These are phyloP conservation scores for Liquidambar formosana DNA, from an alignment of 164 flowering plant genomes.

Conservation along the genomic window DNA sequence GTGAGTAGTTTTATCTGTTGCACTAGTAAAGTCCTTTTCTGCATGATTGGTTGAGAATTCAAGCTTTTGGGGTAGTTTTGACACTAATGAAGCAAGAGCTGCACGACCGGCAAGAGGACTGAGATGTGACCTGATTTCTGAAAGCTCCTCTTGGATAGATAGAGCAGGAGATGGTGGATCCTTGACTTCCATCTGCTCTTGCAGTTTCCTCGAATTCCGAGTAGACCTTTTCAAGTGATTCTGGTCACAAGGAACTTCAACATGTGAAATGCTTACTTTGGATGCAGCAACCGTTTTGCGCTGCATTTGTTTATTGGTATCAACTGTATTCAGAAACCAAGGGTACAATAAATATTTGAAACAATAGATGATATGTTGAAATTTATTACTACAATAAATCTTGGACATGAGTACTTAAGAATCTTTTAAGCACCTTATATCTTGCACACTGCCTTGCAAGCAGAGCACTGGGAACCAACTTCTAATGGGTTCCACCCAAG, in stretches of 20 bases:
- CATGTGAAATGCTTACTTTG: slow-evolving; percentile 8
- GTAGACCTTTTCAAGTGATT: slow-evolving; percentile 21
- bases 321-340: slow-evolving; percentile 18
- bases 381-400: background rate
- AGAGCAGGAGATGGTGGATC: slow-evolving; percentile 7
- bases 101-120: slow-evolving; percentile 58
- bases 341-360: background rate
- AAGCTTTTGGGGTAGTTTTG: slow-evolving; percentile 23
- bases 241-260: slow-evolving; percentile 10
- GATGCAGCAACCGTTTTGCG: slow-evolving; percentile 7
- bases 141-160: slow-evolving; percentile 15
- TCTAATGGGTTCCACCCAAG: too few species aligned
- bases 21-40: slow-evolving; percentile 7
- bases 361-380: background rate
- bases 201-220: slow-evolving; percentile 22
- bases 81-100: slow-evolving; percentile 40
- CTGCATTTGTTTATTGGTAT: slow-evolving; percentile 4
- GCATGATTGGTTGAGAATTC: slow-evolving; percentile 17
- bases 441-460: too few species aligned
- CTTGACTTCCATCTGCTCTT: slow-evolving; percentile 8
- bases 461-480: too few species aligned
- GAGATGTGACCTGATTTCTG: slow-evolving; percentile 26
- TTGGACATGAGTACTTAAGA: background rate
- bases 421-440: background rate
- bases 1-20: slow-evolving; percentile 8